These are phyloP conservation scores for Talaromyces verruculosus DNA, from an alignment of 2,329 filamentous ascomycete genomes.

Conservation along the genomic window DNA sequence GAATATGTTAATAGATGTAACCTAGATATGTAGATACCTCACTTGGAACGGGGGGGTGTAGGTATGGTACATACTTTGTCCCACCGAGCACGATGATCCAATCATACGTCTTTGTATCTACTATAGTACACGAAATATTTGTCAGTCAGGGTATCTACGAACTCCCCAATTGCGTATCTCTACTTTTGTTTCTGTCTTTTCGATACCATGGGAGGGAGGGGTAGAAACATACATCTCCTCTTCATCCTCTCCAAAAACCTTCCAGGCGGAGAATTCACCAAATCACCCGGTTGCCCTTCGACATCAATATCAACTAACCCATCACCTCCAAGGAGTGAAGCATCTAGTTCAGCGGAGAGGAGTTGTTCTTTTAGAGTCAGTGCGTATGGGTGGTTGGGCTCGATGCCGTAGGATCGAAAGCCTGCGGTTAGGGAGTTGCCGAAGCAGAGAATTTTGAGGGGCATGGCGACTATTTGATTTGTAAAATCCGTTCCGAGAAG, in stretches of 20 bases:
- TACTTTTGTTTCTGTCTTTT: background rate
- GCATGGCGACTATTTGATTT: background rate
- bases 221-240: constrained; percentile 25
- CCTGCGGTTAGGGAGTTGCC: constrained; percentile 65
- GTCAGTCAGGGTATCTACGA: background rate
- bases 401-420: constrained; percentile 46
- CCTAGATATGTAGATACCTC: background rate
- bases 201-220: background rate
- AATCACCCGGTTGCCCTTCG: constrained; percentile 55
- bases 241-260: constrained; percentile 35
- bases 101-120: constrained; percentile 45
- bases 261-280: constrained; percentile 40
- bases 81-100: constrained; percentile 65
- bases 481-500: too few relatives aligned
- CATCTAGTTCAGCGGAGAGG: constrained; percentile 34
- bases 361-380: constrained; percentile 49
- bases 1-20: background rate
- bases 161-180: too few relatives aligned
- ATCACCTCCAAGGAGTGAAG: constrained; percentile 19
- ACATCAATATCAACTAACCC: constrained; percentile 44
- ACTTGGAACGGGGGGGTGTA: background rate
- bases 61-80: constrained; percentile 50
- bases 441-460: constrained; percentile 57
- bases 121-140: constrained; percentile 4
- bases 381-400: constrained; percentile 55